Conservation (phyloP, 2,329 filamentous ascomycete species). For the Phyllosticta ampelicida region DNA sequence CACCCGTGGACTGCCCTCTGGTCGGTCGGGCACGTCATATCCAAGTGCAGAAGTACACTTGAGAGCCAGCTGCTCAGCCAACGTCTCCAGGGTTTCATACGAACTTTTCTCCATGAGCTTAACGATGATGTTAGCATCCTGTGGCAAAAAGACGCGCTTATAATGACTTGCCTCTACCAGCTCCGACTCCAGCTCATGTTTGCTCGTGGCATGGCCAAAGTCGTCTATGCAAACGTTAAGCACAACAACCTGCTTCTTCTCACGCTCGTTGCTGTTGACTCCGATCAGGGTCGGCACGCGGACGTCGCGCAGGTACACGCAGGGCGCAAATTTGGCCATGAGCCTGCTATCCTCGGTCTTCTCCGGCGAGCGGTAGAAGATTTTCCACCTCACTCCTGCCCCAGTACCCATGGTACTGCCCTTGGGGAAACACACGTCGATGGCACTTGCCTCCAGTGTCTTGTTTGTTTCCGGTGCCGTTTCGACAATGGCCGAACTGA, state of each 20-base stretch:
- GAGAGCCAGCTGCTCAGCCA: slow-evolving; percentile 30
- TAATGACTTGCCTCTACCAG: slow-evolving; percentile 47
- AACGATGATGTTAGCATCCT: not conserved
- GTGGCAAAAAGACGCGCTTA: not conserved
- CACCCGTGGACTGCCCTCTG: not conserved
- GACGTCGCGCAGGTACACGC: slow-evolving; percentile 46
- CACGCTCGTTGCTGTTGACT: slow-evolving; percentile 60
- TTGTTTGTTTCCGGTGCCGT: slow-evolving; percentile 18
- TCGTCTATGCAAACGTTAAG: slow-evolving; percentile 52
- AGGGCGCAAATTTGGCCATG: slow-evolving; percentile 13
- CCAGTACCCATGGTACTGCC: slow-evolving; percentile 55
- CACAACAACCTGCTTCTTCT: slow-evolving; percentile 53
- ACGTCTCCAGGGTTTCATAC: slow-evolving; percentile 39
- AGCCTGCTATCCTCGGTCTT: not conserved
- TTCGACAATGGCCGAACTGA: slow-evolving; percentile 13
- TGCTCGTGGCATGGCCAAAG: slow-evolving; percentile 40
- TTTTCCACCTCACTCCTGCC: slow-evolving; percentile 35
- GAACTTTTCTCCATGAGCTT: slow-evolving; percentile 33
- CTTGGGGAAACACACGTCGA: slow-evolving; percentile 53
- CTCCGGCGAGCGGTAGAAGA: not conserved
- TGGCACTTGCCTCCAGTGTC: slow-evolving; percentile 5
- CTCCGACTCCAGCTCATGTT: slow-evolving; percentile 46
- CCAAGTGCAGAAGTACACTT: slow-evolving; percentile 17
- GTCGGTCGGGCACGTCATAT: slow-evolving; percentile 37
- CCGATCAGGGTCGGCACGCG: slow-evolving; percentile 59